Percentiles rank a stretch among this genome's conserved stretches.
Conservation (phyloP, 495 filamentous ascomycete species). For the Parathielavia appendiculata region DNA sequence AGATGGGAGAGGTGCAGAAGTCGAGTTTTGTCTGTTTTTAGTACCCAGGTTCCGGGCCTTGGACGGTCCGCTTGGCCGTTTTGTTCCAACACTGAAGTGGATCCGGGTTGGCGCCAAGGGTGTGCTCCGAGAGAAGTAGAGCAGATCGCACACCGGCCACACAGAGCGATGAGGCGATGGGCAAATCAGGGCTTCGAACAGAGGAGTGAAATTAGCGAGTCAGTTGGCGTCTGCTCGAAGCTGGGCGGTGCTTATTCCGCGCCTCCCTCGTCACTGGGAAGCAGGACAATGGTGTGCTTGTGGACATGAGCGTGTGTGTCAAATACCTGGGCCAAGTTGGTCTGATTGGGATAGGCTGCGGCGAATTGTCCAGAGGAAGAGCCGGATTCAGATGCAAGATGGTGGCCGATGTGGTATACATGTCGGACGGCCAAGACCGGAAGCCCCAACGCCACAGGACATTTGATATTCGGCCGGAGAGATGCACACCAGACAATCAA, state of each 20-base stretch:
- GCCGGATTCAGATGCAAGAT: no score
- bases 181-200: slow-evolving; percentile 17
- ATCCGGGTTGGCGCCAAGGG: slow-evolving; percentile 12
- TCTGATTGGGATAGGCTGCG: no score
- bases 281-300: no score
- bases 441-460: slow-evolving; percentile 12
- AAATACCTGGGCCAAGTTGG: no score
- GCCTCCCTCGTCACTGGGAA: no score
- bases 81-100: slow-evolving; percentile 27
- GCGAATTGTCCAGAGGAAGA: no score
- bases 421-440: slow-evolving; percentile 14
- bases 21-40: slow-evolving; percentile 23
- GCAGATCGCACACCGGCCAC: slow-evolving; percentile 23
- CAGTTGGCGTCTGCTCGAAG: background rate
- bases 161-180: slow-evolving; percentile 14
- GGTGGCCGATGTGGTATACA: background rate
- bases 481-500: slow-evolving; percentile 5
- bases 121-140: slow-evolving; percentile 24
- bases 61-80: slow-evolving; percentile 18
- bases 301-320: no score
- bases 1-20: slow-evolving; percentile 18
- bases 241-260: no score
- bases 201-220: slow-evolving; percentile 23
- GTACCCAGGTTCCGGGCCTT: slow-evolving; percentile 20
- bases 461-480: slow-evolving; percentile 11